A percentile compares a stretch with the other conserved stretches of the same genome.
phyloP scores from a whole-genome alignment of 2,329 filamentous ascomycete genomes.

The Zasmidium citrigriseum region DNA sequence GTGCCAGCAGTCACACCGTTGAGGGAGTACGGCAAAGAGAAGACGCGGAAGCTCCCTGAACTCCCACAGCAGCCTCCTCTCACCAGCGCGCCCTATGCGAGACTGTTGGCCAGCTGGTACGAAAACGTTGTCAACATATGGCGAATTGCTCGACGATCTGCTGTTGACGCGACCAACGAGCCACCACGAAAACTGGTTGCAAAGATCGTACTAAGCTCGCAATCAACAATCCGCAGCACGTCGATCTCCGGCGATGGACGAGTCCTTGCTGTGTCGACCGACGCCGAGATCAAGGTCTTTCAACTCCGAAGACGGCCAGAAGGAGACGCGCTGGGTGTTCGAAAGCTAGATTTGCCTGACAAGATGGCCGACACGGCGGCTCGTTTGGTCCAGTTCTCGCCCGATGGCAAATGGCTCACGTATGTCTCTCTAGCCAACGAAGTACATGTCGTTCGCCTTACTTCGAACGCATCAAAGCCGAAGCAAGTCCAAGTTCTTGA shows the following conservation, averaged over 20 bases:
- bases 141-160: constrained; percentile 57
- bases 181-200: constrained; percentile 33
- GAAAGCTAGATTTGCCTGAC: constrained; percentile 66
- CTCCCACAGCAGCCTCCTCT: constrained; percentile 78
- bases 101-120: constrained; percentile 90
- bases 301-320: constrained; percentile 29
- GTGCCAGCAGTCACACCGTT: constrained; percentile 80
- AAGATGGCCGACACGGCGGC: constrained; percentile 64
- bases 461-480: constrained; percentile 41
- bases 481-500: constrained; percentile 41
- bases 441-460: constrained; percentile 50
- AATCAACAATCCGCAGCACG: constrained; percentile 73
- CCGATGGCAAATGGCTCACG: constrained; percentile 69
- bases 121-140: constrained; percentile 84
- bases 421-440: constrained; percentile 51
- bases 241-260: constrained; percentile 72
- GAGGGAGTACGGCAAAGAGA: constrained; percentile 72
- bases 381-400: constrained; percentile 67
- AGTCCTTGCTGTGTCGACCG: constrained; percentile 67
- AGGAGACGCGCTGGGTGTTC: constrained; percentile 58
- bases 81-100: constrained; percentile 68
- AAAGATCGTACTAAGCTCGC: constrained; percentile 44
- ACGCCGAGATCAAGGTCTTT: constrained; percentile 31
- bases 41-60: constrained; percentile 78
- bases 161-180: constrained; percentile 12